A percentile compares a stretch with the other conserved stretches of the same genome.
These are phyloP conservation scores for Peronospora tabacina DNA, from an alignment of 352 stramenopile genomes.

Conservation along the genomic window DNA sequence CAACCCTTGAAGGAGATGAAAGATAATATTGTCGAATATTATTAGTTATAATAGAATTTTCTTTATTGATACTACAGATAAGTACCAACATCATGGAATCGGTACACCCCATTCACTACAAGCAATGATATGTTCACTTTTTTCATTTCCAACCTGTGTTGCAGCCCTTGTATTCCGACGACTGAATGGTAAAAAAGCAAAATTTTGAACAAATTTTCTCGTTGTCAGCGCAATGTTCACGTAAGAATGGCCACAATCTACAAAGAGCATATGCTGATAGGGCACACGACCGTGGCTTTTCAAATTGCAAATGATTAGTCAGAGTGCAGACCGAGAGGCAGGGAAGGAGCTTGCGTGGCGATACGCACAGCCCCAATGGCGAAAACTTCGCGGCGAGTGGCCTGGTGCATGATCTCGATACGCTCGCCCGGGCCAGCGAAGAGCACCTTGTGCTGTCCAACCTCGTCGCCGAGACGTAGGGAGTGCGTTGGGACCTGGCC, in stretches of 20 bases:
- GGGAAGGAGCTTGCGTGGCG: conserved; percentile 43
- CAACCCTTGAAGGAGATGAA: too few species aligned
- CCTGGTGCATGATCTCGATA: conserved; percentile 81
- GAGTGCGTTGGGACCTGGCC: conserved; percentile 53
- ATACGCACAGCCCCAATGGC: conserved; percentile 64
- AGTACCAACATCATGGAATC: too few species aligned
- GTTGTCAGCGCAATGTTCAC: conserved; percentile 6
- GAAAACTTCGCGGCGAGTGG: conserved; percentile 73
- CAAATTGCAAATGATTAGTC: conserved; percentile 29
- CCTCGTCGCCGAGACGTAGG: conserved; percentile 70
- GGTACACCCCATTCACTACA: too few species aligned
- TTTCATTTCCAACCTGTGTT: too few species aligned
- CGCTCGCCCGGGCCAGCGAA: conserved; percentile 72
- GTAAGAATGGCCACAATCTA: conserved; percentile 4
- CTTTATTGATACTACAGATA: too few species aligned
- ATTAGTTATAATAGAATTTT: too few species aligned
- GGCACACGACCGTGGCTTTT: conserved; percentile 8
- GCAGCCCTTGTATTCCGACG: too few species aligned
- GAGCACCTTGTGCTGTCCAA: conserved; percentile 76
- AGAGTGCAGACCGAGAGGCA: conserved; percentile 54
- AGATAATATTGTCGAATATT: too few species aligned
- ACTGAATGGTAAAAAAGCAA: conserved; percentile 1
- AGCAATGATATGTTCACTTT: too few species aligned
- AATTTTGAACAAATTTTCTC: conserved; percentile 16
- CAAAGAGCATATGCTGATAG: conserved; percentile 20